A percentile compares a stretch with the other conserved stretches of the same genome.
phyloP scores from a whole-genome alignment of 116 monocot species.

The Cymodocea nodosa region DNA sequence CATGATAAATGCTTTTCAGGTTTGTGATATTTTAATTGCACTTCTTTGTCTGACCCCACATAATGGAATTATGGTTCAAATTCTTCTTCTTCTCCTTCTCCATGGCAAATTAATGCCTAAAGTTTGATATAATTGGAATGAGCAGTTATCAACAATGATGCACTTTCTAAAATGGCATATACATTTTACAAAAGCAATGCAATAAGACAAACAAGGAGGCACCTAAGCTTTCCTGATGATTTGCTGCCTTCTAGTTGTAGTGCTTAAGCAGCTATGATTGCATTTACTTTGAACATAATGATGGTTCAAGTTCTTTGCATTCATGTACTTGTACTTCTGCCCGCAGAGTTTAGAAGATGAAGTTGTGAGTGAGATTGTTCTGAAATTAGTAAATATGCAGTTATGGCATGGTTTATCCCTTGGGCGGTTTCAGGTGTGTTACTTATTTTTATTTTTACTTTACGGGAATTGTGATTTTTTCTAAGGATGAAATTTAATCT shows the following conservation, averaged over 20 bases:
- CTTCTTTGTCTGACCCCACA: too few relatives aligned
- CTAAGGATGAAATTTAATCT: not conserved
- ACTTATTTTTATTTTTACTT: constrained; percentile 6
- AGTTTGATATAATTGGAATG: too few relatives aligned
- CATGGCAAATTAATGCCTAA: too few relatives aligned
- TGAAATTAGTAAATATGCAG: constrained; percentile 87
- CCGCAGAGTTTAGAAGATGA: constrained; percentile 96
- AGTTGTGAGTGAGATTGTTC: constrained; percentile 81
- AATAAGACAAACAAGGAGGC: too few relatives aligned
- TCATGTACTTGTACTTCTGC: not conserved
- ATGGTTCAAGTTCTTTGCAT: not conserved
- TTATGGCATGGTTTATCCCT: constrained; percentile 80
- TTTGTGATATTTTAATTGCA: not conserved
- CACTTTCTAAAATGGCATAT: too few relatives aligned
- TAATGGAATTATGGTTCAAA: not conserved
- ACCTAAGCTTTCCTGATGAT: too few relatives aligned
- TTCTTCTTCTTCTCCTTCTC: too few relatives aligned
- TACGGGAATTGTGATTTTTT: constrained; percentile 1
- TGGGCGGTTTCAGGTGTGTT: constrained; percentile 79
- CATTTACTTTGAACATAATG: not conserved
- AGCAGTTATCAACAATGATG: too few relatives aligned
- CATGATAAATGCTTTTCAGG: constrained; percentile 99
- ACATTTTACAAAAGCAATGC: too few relatives aligned
- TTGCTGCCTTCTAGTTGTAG: too few relatives aligned
- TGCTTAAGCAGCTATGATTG: not conserved